phyloP scores from a whole-genome alignment of 1,139 yeast species.

The Magnusiomyces tetraspermus region DNA sequence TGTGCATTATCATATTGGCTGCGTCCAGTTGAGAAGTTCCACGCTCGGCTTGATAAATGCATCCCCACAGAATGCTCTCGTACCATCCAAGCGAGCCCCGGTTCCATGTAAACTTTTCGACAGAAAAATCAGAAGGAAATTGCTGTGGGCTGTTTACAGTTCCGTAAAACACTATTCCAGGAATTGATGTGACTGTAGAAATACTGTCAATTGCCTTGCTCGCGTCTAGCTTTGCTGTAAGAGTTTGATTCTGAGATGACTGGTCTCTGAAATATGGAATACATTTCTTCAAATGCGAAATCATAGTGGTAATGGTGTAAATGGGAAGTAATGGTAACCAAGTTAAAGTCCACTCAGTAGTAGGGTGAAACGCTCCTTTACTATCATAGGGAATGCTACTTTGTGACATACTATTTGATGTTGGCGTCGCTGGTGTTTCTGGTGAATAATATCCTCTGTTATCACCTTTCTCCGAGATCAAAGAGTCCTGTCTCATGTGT shows the following conservation, averaged over 20 bases:
- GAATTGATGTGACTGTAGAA: slow-evolving; percentile 16
- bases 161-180: slow-evolving; percentile 16
- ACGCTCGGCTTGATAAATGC: slow-evolving; percentile 44
- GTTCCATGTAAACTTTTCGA: slow-evolving; percentile 53
- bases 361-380: slow-evolving; percentile 8
- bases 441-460: too few species aligned
- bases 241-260: slow-evolving; percentile 1
- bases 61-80: slow-evolving; percentile 56
- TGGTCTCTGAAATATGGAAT: slow-evolving; percentile 13
- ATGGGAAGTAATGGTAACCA: slow-evolving; percentile 17
- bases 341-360: slow-evolving; percentile 10
- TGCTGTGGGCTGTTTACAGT: slow-evolving; percentile 6
- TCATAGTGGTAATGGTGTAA: slow-evolving; percentile 13
- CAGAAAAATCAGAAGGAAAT: slow-evolving; percentile 34
- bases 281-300: slow-evolving; percentile 7
- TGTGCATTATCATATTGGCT: slow-evolving; percentile 12
- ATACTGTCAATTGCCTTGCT: slow-evolving; percentile 23
- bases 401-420: not conserved
- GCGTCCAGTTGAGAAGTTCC: slow-evolving; percentile 16
- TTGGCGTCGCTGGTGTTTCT: too few species aligned
- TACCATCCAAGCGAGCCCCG: slow-evolving; percentile 68
- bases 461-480: not conserved
- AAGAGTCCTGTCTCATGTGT: not conserved
- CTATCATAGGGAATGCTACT: not conserved
- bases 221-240: slow-evolving; percentile 19